Evolutionary conservation across 2,329 filamentous ascomycete species (phyloP).

Genomic region (Teratosphaeria epicoccoides): DNA sequence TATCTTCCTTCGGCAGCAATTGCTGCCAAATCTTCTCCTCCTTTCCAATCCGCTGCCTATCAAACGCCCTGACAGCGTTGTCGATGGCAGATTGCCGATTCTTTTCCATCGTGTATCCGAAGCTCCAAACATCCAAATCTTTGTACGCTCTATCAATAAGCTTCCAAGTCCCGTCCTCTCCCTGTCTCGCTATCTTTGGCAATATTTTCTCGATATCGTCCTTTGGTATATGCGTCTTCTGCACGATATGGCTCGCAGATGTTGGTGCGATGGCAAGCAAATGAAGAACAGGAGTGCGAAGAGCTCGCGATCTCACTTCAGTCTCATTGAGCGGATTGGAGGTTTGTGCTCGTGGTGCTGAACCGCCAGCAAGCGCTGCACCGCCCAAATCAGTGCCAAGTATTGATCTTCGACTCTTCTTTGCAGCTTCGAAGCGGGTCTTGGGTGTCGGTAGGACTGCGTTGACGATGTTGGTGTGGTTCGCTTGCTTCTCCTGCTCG

Average conservation of each 20-base stretch:
- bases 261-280: conserved; percentile 45
- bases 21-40: conserved; percentile 53
- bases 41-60: conserved; percentile 49
- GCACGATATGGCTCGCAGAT: conserved; percentile 37
- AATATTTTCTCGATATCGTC: conserved; percentile 39
- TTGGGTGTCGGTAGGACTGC: conserved; percentile 28
- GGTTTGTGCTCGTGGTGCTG: conserved; percentile 15
- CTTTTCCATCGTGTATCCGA: conserved; percentile 45
- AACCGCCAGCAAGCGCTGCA: conserved; percentile 27
- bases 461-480: conserved; percentile 28
- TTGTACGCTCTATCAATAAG: conserved; percentile 50
- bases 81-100: conserved; percentile 51
- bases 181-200: conserved; percentile 42
- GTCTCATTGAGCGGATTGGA: conserved; percentile 21
- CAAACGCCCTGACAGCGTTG: conserved; percentile 52
- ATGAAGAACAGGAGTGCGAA: conserved; percentile 37
- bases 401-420: conserved; percentile 9
- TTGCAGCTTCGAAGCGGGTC: conserved; percentile 21
- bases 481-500: conserved; percentile 50
- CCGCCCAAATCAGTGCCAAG: conserved; percentile 15
- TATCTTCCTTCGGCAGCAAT: conserved; percentile 49
- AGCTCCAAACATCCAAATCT: conserved; percentile 52
- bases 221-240: conserved; percentile 38
- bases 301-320: conserved; percentile 29
- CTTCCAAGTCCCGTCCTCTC: conserved; percentile 39